phyloP scores from a whole-genome alignment of 31 red algal species.

The Asparagopsis taxiformis region DNA sequence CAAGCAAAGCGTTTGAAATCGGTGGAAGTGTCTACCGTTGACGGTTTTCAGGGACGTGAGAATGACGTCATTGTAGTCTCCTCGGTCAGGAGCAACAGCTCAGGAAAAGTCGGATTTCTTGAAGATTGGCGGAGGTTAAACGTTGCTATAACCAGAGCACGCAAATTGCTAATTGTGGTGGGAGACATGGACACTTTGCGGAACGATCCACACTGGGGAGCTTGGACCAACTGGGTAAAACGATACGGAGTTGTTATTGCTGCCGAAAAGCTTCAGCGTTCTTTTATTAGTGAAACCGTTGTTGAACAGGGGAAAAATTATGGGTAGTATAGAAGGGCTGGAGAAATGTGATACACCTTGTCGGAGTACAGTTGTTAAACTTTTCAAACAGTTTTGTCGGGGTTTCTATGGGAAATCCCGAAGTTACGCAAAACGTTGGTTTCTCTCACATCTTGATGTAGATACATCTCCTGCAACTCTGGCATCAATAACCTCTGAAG shows the following conservation, averaged over 20 bases:
- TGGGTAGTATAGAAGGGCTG: too few relatives aligned
- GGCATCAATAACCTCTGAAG: too few relatives aligned
- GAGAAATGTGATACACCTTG: too few relatives aligned
- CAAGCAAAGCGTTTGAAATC: not conserved
- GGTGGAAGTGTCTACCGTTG: slow-evolving; percentile 60
- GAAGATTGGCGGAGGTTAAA: slow-evolving; percentile 62
- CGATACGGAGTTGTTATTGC: not conserved
- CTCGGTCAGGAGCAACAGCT: slow-evolving; percentile 48
- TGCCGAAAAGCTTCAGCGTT: too few relatives aligned
- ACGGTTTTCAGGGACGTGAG: slow-evolving; percentile 75
- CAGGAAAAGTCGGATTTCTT: slow-evolving; percentile 56
- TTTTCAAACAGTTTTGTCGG: too few relatives aligned
- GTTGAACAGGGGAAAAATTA: too few relatives aligned
- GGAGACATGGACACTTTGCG: slow-evolving; percentile 35
- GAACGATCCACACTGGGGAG: slow-evolving; percentile 18
- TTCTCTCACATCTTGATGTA: too few relatives aligned
- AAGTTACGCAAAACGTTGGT: too few relatives aligned
- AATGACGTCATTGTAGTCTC: slow-evolving; percentile 66
- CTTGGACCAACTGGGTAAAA: slow-evolving; percentile 41
- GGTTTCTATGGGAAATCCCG: too few relatives aligned
- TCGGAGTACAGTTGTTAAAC: too few relatives aligned
- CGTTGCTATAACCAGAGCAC: slow-evolving; percentile 63
- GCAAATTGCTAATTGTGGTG: slow-evolving; percentile 44
- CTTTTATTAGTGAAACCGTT: too few relatives aligned
- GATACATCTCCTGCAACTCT: too few relatives aligned